A percentile compares a stretch with the other conserved stretches of the same genome.
Evolutionary conservation across 2,329 filamentous ascomycete genomes (phyloP).

Genomic region (Alternaria angustiovoidea): DNA sequence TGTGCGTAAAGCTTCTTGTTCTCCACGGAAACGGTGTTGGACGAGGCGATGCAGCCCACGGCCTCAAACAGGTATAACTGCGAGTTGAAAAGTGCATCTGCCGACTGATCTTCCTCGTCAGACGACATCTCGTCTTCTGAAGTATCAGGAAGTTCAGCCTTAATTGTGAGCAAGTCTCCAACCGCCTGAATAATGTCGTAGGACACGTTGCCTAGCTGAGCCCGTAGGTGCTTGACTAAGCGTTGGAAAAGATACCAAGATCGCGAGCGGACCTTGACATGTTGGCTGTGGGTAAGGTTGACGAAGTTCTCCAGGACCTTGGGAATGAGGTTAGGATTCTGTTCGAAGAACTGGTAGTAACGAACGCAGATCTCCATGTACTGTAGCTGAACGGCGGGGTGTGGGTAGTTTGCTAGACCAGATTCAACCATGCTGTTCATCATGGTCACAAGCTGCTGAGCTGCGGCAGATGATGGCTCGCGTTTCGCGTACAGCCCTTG

Average conservation of each 20-base stretch:
- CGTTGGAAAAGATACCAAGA: slow-evolving; percentile 98
- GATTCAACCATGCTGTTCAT: slow-evolving; percentile 96
- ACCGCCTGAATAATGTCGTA: slow-evolving; percentile 92
- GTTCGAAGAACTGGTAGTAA: slow-evolving; percentile 92
- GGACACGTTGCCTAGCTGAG: slow-evolving; percentile 85
- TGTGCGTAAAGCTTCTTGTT: slow-evolving; percentile 89
- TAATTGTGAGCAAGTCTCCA: slow-evolving; percentile 85
- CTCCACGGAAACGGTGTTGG: slow-evolving; percentile 75
- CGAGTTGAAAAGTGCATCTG: slow-evolving; percentile 88
- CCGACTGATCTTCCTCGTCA: slow-evolving; percentile 86
- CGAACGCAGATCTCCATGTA: slow-evolving; percentile 99
- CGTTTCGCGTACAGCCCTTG: slow-evolving; percentile 88
- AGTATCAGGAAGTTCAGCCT: slow-evolving; percentile 83
- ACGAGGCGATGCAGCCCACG: slow-evolving; percentile 90
- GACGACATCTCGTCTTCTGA: slow-evolving; percentile 91
- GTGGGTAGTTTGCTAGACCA: slow-evolving; percentile 85
- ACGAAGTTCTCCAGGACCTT: slow-evolving; percentile 92
- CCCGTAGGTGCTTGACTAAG: slow-evolving; percentile 85
- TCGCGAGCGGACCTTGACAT: slow-evolving; percentile 84
- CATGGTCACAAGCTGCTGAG: slow-evolving; percentile 85
- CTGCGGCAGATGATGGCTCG: slow-evolving; percentile 78
- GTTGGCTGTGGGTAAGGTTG: slow-evolving; percentile 84
- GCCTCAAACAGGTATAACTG: slow-evolving; percentile 96
- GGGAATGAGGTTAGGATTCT: slow-evolving; percentile 80
- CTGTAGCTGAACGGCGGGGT: slow-evolving; percentile 91